Evolutionary conservation across 2,329 filamentous ascomycete species (phyloP), one percentile per base, ranked within the genome.

Genomic region (Aureobasidium namibiae): DNA sequence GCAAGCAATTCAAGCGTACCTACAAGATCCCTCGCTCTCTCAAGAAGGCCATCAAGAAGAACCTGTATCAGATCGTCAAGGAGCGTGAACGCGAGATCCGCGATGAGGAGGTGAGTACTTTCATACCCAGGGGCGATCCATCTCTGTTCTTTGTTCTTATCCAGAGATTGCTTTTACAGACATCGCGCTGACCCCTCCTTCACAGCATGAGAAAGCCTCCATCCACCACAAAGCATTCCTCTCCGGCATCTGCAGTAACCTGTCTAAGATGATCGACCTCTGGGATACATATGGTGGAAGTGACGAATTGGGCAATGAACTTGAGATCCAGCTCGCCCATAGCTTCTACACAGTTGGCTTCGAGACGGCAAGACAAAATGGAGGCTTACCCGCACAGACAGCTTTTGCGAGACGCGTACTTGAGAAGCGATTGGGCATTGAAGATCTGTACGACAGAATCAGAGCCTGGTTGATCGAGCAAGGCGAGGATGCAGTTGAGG

Each of bases 41-140:
- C 18, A 56, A 56, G 7, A 34, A 56, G 26, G n/a, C 52, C 18
- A 56, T 56, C 39, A 44, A 56, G 52, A 34, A 56, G 26, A 56
- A 44, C 11, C 26, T 56, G 9, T 14, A 23, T 7, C 44, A 56
- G 39, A 56, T 56, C 23, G 29, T 56, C 39, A 44, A 33, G 26
- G 26, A 21, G 11, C 26, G 26, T 14, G 24, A 44, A 24, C 26
- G 11, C 26, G n/a, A 42, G 21, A 31, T 44, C 7, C 6, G 9
- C 1, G 18, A 16, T 1, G 26, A 44, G 11, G 52, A 56, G 26
- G 52, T 56, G 41, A n/a, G 18, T 4, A 23, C 11, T 10, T 23
- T 3, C 24, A 29, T 9, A 29, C 9, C 26, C 26, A n/a, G n/a
- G n/a, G n/a, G n/a, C n/a, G n/a, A n/a, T n/a, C n/a, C n/a, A n/a